Conservation (phyloP, 495 filamentous ascomycete species). For the Podospora pseudopauciseta region DNA sequence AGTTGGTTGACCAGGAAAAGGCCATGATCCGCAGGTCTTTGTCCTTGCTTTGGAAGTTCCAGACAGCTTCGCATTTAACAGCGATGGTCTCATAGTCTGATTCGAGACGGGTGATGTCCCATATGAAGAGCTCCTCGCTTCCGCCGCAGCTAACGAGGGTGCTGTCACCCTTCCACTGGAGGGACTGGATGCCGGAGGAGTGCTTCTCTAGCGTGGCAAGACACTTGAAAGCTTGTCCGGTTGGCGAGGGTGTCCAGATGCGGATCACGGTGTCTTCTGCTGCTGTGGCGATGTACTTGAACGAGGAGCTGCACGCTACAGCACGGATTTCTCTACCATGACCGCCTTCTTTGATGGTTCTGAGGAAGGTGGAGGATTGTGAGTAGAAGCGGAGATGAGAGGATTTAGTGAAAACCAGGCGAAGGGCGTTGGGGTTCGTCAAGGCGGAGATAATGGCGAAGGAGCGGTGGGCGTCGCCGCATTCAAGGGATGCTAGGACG, state of each 20-base stretch:
- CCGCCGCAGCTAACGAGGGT: conserved; percentile 83
- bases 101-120: conserved; percentile 58
- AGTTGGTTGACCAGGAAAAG: conserved; percentile 49
- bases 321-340: conserved; percentile 90
- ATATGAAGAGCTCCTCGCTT: conserved; percentile 84
- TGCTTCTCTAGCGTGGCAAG: conserved; percentile 68
- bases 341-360: conserved; percentile 59
- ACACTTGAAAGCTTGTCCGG: conserved; percentile 39
- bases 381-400: conserved; percentile 50
- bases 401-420: conserved; percentile 55
- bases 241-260: conserved; percentile 48
- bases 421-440: conserved; percentile 32
- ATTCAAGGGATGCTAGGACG: conserved; percentile 66
- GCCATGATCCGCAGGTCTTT: conserved; percentile 75
- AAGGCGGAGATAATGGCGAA: conserved; percentile 57
- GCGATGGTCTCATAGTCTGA: conserved; percentile 49
- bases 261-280: conserved; percentile 86
- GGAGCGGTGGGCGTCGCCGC: conserved; percentile 75
- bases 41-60: conserved; percentile 54
- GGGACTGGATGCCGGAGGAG: conserved; percentile 75
- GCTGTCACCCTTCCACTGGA: conserved; percentile 65
- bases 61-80: conserved; percentile 60
- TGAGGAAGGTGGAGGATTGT: conserved; percentile 47
- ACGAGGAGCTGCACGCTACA: conserved; percentile 56
- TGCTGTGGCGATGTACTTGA: conserved; percentile 67